These are phyloP conservation scores for Erucastrum elatum DNA, from an alignment of 345 rosid genomes.

Conservation along the genomic window DNA sequence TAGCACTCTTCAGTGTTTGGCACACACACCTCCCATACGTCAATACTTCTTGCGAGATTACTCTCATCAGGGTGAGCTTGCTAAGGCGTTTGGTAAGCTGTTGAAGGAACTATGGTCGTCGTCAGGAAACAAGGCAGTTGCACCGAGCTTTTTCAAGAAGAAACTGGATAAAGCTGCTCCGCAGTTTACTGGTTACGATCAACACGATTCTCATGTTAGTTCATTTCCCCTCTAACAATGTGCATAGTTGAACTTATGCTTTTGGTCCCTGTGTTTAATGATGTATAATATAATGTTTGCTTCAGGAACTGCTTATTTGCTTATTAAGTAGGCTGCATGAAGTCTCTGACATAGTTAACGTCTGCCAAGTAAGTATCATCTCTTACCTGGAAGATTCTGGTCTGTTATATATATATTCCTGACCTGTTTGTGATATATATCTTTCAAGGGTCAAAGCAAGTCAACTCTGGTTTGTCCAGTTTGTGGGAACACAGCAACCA, in stretches of 20 bases:
- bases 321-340: constrained; percentile 91
- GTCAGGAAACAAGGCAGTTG: constrained; percentile 64
- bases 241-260: too few species aligned
- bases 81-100: constrained; percentile 86
- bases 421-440: too few species aligned
- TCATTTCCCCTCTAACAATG: too few species aligned
- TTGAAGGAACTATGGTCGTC: constrained; percentile 93
- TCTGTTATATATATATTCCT: not conserved
- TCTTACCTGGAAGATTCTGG: not conserved
- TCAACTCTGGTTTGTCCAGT: constrained; percentile 90
- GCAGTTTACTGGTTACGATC: constrained; percentile 97
- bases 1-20: constrained; percentile 90
- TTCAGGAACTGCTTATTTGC: constrained; percentile 85
- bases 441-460: constrained; percentile 68
- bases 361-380: constrained; percentile 68
- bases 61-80: constrained; percentile 87
- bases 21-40: constrained; percentile 81
- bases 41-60: constrained; percentile 86
- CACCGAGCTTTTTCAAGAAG: constrained; percentile 86
- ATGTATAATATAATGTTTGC: not conserved
- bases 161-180: constrained; percentile 93
- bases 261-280: not conserved
- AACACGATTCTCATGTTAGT: constrained; percentile 54
- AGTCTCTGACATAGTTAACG: constrained; percentile 88
- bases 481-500: constrained; percentile 80